phyloP scores from a whole-genome alignment of 225 moss, liverwort and hornwort species.

The Ulota crispa region DNA sequence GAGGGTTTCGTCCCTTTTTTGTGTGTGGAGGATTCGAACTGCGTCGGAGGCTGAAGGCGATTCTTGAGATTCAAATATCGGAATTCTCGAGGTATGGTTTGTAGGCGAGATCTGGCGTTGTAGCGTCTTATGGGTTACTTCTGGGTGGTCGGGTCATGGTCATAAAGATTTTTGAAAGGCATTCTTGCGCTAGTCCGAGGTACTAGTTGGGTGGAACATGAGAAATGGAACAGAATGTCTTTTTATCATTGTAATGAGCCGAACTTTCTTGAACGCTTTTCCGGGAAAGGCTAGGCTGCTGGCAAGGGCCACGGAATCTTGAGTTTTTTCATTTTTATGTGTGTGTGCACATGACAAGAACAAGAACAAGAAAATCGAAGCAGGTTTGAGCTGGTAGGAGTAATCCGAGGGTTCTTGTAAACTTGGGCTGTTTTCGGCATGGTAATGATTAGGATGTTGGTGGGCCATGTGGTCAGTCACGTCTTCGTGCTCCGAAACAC shows the following conservation, averaged over 20 bases:
- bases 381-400: neutral
- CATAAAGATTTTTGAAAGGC: neutral
- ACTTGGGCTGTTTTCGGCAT: neutral
- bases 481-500: neutral
- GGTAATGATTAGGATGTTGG: no score
- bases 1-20: neutral
- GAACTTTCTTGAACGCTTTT: constrained; percentile 13
- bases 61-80: neutral
- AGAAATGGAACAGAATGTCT: neutral
- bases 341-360: neutral
- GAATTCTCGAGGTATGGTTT: neutral
- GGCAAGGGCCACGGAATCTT: neutral
- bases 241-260: neutral
- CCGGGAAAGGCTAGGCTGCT: neutral
- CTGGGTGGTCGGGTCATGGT: neutral
- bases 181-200: neutral
- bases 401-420: neutral
- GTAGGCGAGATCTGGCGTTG: constrained; percentile 26
- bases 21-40: neutral
- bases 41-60: neutral
- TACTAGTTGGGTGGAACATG: neutral
- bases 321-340: neutral
- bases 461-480: neutral
- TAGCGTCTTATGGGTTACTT: neutral
- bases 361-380: neutral